Percentiles rank a stretch among this genome's conserved stretches.
Evolutionary conservation across 495 filamentous ascomycete species (phyloP).

Genomic region (Mytilinidion resinicola): DNA sequence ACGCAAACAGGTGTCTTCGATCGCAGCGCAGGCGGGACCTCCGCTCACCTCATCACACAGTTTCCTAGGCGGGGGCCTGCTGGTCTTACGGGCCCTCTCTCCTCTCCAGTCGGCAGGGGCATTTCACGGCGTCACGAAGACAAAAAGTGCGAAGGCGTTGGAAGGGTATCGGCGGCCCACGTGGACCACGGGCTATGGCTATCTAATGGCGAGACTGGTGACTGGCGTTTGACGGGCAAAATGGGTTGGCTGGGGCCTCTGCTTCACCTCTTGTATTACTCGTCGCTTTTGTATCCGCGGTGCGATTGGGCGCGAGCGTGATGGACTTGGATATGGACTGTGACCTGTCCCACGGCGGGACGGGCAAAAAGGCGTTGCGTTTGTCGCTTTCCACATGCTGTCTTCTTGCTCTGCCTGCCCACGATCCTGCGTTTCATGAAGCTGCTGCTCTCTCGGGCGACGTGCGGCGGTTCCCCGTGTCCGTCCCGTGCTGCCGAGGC

Average conservation of each 20-base stretch:
- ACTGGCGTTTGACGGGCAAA: slow-evolving; percentile 25
- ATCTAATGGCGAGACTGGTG: slow-evolving; percentile 1
- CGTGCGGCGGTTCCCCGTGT: neutral
- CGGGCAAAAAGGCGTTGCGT: slow-evolving; percentile 6
- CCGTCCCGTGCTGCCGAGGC: slow-evolving; percentile 19
- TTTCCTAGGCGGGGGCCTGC: slow-evolving; percentile 13
- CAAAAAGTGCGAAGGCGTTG: slow-evolving; percentile 28
- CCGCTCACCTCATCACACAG: slow-evolving; percentile 5
- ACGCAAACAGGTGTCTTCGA: slow-evolving; percentile 25
- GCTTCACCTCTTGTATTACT: slow-evolving; percentile 23
- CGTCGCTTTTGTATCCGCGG: slow-evolving; percentile 5
- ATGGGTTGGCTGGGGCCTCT: slow-evolving; percentile 19
- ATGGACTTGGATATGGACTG: neutral
- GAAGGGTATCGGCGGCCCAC: slow-evolving; percentile 22
- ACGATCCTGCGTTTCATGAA: too few relatives aligned
- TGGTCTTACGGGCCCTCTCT: neutral
- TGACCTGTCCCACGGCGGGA: neutral
- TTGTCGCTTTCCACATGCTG: neutral
- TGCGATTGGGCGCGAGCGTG: neutral
- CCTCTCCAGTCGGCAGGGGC: slow-evolving; percentile 14
- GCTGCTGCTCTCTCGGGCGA: slow-evolving; percentile 7
- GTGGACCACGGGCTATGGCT: slow-evolving; percentile 4
- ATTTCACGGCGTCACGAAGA: slow-evolving; percentile 30
- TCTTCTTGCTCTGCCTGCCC: neutral
- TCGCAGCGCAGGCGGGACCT: slow-evolving; percentile 17